These are phyloP conservation scores for Castanea sativa DNA, from an alignment of 306 rosid genomes.

Conservation along the genomic window DNA sequence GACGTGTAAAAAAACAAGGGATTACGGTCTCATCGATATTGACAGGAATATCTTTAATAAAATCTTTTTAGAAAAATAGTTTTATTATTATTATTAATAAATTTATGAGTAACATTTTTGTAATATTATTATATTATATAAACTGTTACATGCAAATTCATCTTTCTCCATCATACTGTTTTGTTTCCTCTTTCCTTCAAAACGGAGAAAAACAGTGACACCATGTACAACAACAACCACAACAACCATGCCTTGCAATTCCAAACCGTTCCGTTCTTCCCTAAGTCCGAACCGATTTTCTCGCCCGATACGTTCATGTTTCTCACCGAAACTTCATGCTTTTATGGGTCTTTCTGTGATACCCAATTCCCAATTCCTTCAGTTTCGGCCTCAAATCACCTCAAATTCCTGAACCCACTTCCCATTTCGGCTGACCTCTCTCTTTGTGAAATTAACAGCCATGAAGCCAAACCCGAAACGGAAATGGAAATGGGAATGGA, in stretches of 20 bases:
- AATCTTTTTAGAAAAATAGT: not conserved
- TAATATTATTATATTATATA: not conserved
- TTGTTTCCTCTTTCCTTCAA: not conserved
- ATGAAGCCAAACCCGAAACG: not conserved
- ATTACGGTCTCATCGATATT: conserved; percentile 53
- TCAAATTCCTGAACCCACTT: not conserved
- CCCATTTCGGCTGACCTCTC: not conserved
- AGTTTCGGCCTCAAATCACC: conserved; percentile 2
- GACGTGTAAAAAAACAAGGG: conserved; percentile 28
- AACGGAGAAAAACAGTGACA: not conserved
- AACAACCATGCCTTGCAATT: not conserved
- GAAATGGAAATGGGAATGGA: not conserved
- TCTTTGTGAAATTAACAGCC: not conserved
- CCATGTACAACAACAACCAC: not conserved
- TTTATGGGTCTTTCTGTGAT: conserved; percentile 4
- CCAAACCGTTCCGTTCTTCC: conserved; percentile 11
- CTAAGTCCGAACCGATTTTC: not conserved
- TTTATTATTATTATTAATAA: not conserved
- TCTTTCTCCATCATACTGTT: not conserved
- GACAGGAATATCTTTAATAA: conserved; percentile 43
- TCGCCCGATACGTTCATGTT: conserved; percentile 11
- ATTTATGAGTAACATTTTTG: not conserved
- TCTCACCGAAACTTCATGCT: not conserved
- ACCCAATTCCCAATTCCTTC: conserved; percentile 24
- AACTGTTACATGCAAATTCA: not conserved